phyloP scores from a whole-genome alignment of 1,139 yeast genomes.

The Magnusiomyces clavatus region DNA sequence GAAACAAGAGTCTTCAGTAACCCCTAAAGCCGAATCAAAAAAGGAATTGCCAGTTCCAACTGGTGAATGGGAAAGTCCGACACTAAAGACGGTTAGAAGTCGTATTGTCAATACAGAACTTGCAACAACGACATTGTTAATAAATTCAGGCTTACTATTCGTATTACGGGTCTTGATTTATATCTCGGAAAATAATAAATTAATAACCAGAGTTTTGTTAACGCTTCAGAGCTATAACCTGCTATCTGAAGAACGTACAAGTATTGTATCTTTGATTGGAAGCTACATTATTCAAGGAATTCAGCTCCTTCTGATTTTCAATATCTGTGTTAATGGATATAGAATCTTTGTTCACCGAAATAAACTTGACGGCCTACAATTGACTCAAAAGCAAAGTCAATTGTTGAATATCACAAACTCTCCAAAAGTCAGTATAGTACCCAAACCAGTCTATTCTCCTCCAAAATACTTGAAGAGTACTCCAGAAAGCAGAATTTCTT shows the following conservation, averaged over 20 bases:
- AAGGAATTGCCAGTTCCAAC: not conserved
- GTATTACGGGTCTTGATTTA: not conserved
- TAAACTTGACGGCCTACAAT: conserved; percentile 35
- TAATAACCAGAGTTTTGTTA: not conserved
- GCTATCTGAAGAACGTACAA: too few species aligned
- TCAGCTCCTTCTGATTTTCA: conserved; percentile 33
- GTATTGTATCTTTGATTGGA: not conserved
- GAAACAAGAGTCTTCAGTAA: not conserved
- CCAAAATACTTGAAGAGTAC: conserved; percentile 1
- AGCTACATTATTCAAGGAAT: conserved; percentile 14
- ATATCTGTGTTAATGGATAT: conserved; percentile 32
- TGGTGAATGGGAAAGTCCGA: conserved; percentile 3
- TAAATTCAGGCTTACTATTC: not conserved
- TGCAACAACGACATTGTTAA: not conserved
- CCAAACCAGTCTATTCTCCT: conserved; percentile 2
- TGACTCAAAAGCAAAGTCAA: conserved; percentile 37
- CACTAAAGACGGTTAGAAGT: not conserved
- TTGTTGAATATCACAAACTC: conserved; percentile 37
- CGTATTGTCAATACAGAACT: conserved; percentile 1
- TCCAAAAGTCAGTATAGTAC: conserved; percentile 13
- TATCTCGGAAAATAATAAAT: not conserved
- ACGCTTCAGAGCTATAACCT: too few species aligned
- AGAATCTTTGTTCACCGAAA: conserved; percentile 30
- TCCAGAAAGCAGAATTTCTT: not conserved
- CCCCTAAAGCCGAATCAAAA: not conserved